phyloP scores from a whole-genome alignment of 2,329 filamentous ascomycete species.

The Exophiala viscosa region DNA sequence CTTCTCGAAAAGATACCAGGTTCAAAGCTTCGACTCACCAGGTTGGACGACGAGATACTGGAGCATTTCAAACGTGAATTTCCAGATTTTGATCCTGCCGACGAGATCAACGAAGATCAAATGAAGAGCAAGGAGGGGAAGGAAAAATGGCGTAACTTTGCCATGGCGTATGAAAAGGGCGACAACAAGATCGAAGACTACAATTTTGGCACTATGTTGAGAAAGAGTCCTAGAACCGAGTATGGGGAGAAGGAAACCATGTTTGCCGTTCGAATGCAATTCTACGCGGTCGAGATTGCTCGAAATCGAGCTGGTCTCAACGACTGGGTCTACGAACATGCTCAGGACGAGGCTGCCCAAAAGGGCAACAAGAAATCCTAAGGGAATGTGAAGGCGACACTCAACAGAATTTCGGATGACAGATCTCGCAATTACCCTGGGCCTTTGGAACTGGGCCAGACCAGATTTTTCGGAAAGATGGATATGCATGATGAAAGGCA shows the following conservation, averaged over 20 bases:
- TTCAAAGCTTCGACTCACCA: conserved; percentile 84
- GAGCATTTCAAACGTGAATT: conserved; percentile 84
- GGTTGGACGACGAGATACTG: conserved; percentile 91
- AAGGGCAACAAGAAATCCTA: conserved; percentile 31
- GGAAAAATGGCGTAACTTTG: conserved; percentile 90
- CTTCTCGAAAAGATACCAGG: conserved; percentile 89
- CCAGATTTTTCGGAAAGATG: not conserved
- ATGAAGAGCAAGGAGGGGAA: conserved; percentile 99
- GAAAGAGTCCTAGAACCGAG: conserved; percentile 71
- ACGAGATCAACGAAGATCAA: conserved; percentile 78
- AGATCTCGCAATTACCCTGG: not conserved
- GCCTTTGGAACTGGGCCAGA: not conserved
- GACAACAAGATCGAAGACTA: conserved; percentile 76
- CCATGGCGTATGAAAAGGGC: conserved; percentile 82
- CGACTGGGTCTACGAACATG: conserved; percentile 92
- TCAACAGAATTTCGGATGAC: no score
- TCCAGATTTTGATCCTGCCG: conserved; percentile 83
- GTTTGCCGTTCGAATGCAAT: conserved; percentile 80
- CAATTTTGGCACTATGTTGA: conserved; percentile 95
- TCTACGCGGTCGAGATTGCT: conserved; percentile 73
- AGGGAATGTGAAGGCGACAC: not conserved
- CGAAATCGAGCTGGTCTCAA: conserved; percentile 85
- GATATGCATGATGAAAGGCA: not conserved
- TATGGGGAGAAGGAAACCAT: conserved; percentile 89
- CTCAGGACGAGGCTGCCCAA: conserved; percentile 55